Percentiles rank a stretch among this genome's conserved stretches.
These are phyloP conservation scores for Paramecium primaurelia DNA, from an alignment of 73 alveolate species.

Conservation along the genomic window DNA sequence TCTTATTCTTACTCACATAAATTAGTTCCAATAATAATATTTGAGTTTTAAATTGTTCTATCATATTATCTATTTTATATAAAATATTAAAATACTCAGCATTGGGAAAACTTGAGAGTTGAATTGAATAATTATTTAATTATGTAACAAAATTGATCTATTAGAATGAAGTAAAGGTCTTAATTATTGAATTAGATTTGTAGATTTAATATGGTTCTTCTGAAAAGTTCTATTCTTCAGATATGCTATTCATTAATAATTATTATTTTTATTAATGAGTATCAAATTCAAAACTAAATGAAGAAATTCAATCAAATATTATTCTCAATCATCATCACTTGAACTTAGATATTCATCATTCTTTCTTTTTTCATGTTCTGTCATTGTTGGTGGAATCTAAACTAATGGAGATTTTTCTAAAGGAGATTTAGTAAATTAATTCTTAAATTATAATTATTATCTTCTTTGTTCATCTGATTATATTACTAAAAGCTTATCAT, in stretches of 20 bases:
- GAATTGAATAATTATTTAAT: background rate
- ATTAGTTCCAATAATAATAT: background rate
- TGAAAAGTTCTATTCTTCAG: background rate
- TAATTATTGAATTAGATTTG: background rate
- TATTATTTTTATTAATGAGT: background rate
- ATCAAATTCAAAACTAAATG: background rate
- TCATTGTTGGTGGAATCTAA: background rate
- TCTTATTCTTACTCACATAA: background rate
- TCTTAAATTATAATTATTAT: background rate
- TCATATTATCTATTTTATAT: background rate
- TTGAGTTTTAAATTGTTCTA: background rate
- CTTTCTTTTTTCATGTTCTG: background rate
- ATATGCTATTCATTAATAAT: background rate
- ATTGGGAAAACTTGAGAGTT: background rate
- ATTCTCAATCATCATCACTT: background rate
- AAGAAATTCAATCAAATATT: background rate
- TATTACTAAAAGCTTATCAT: background rate
- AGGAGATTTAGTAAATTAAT: background rate
- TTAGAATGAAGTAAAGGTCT: background rate
- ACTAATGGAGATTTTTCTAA: background rate
- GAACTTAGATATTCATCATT: background rate
- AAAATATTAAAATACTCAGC: background rate
- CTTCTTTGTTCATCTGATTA: background rate
- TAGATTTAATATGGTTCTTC: background rate
- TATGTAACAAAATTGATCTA: background rate